phyloP scores from a whole-genome alignment of 2,329 filamentous ascomycete species.

The Beauveria pseudobassiana region DNA sequence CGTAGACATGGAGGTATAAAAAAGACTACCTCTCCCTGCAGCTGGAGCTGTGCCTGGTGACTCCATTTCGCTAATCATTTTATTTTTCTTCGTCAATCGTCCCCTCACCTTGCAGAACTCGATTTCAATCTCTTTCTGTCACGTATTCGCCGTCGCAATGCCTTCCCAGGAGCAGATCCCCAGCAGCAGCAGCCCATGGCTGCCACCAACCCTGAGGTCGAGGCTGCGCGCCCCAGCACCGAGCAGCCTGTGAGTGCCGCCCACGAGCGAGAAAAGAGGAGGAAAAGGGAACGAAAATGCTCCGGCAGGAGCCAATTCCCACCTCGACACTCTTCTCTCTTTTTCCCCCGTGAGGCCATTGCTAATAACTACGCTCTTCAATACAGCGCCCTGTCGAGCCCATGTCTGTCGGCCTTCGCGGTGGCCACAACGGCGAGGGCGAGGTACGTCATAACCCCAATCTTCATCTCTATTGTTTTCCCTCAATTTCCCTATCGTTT shows the following conservation, averaged over 20 bases:
- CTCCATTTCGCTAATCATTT: not conserved
- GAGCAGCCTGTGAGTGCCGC: conserved; percentile 28
- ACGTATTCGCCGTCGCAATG: not conserved
- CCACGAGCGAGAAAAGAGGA: not conserved
- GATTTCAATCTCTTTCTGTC: not conserved
- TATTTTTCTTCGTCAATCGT: not conserved
- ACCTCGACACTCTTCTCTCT: not conserved
- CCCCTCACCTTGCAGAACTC: not conserved
- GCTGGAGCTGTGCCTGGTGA: not conserved
- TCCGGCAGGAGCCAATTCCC: not conserved
- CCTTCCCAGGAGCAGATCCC: not conserved
- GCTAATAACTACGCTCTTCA: not conserved
- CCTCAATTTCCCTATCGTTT: too few relatives aligned
- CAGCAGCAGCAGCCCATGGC: conserved; percentile 11
- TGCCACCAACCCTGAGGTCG: not conserved
- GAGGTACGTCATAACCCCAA: conserved; percentile 21
- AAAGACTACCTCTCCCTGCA: not conserved
- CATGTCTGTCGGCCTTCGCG: conserved; percentile 28
- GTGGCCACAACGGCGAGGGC: conserved; percentile 26
- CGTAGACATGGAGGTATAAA: not conserved
- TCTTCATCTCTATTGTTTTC: not conserved
- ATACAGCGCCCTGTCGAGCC: conserved; percentile 26
- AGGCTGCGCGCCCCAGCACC: conserved; percentile 19
- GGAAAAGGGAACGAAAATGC: not conserved
- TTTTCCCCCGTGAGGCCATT: not conserved